Conservation (phyloP, 1,284 basidiomycete species). For the Ceratobasidium sp. region DNA sequence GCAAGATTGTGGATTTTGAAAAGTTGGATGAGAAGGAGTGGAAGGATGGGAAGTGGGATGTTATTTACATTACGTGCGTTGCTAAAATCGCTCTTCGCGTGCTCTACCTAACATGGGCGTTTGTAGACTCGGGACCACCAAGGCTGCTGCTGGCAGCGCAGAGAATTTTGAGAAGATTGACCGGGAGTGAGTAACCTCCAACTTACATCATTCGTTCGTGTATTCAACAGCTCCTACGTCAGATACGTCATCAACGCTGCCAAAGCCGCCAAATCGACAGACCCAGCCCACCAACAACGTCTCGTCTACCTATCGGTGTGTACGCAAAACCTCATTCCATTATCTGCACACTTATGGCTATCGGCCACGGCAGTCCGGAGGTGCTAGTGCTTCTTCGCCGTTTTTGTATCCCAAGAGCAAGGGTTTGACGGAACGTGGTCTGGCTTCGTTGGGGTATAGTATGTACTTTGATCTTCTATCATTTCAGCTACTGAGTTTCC, state of each 20-base stretch:
- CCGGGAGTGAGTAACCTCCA: slow-evolving; percentile 66
- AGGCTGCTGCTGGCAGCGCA: slow-evolving; percentile 70
- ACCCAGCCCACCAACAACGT: slow-evolving; percentile 64
- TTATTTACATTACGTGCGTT: slow-evolving; percentile 65
- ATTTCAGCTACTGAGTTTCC: not conserved
- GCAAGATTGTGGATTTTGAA: slow-evolving; percentile 76
- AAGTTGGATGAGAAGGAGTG: slow-evolving; percentile 67
- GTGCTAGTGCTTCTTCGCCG: slow-evolving; percentile 48
- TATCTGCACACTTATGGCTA: slow-evolving; percentile 3
- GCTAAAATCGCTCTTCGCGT: not conserved
- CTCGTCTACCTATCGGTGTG: slow-evolving; percentile 76
- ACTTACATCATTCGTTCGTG: not conserved
- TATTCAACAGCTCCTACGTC: not conserved
- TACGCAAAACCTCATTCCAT: not conserved
- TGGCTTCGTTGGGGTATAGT: slow-evolving; percentile 73
- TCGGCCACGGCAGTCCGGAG: slow-evolving; percentile 44
- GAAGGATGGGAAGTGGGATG: slow-evolving; percentile 72
- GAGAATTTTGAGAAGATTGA: slow-evolving; percentile 80
- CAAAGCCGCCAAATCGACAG: slow-evolving; percentile 68
- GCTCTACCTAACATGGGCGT: slow-evolving; percentile 53
- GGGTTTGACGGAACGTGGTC: slow-evolving; percentile 76
- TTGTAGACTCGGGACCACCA: slow-evolving; percentile 73
- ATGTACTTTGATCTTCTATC: not conserved
- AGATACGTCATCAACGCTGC: slow-evolving; percentile 82
- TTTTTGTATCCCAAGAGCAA: slow-evolving; percentile 67